Evolutionary conservation across 2,329 filamentous ascomycete species (phyloP), one percentile per base, ranked within the genome.

Genomic region (Aspergillus uvarum): DNA sequence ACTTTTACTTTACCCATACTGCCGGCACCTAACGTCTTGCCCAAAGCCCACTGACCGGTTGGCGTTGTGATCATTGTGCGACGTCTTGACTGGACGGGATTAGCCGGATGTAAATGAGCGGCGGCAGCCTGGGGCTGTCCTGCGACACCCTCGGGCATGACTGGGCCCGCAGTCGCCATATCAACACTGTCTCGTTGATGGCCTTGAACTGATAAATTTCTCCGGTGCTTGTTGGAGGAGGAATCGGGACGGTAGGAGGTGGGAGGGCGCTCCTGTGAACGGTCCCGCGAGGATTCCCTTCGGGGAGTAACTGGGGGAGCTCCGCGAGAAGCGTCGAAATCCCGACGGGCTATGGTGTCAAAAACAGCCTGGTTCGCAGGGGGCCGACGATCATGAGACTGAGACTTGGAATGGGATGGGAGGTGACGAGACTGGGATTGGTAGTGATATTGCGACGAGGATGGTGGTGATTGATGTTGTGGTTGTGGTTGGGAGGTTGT

Each of bases 1-100:
- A 99, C 82, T 80, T 98, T 98, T 64, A 99, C 95, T 77, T 98
- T 98, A 65, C 95, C 95, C 95, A 99, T 99, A 76, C 94, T 98
- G 54, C 95, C 95, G 56, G 93, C 92, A 61, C 95, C 95, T 70
- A 99, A 95, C 3, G 95, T 98, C 82, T 98, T 98, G 61, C 94
- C 94, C 55, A 99, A 82, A 58, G 92, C 87, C 92, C 94, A 99
- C 81, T 93, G 92, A 59, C 95, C 95, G 12, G 93, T 92, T 51
- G 90, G 88, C 3, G 93, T 92, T 54, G 90, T 91, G 73, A 99
- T 96, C 47, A 91, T 94, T 12, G 94, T 97, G 70, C 87, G 79
- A 67, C 86, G 79, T 57, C 82, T 77, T 12, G 82, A 76, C 59
- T 80, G 80, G 22, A 75, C 64, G 48, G 74, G 63, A 56, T 66